These are phyloP conservation scores for Polychaeton citri DNA, from an alignment of 2,329 filamentous ascomycete genomes.

Conservation along the genomic window DNA sequence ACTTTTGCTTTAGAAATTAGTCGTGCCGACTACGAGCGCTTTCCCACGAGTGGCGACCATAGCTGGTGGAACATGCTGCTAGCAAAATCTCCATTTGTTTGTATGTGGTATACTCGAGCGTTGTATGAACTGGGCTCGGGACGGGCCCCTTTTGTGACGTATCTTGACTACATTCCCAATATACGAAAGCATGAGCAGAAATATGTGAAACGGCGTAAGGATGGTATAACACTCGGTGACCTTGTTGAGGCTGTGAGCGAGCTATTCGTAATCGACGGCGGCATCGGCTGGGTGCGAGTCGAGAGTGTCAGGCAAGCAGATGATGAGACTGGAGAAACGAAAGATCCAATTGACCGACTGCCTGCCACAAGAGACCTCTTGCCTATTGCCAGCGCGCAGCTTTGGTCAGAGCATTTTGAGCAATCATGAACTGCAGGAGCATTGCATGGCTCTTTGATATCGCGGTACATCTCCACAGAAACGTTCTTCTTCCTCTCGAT, in stretches of 20 bases:
- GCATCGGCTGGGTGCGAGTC: background rate
- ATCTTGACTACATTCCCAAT: conserved; percentile 9
- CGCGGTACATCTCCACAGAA: conserved; percentile 79
- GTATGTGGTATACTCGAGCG: conserved; percentile 11
- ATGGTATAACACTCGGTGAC: conserved; percentile 9
- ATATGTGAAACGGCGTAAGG: conserved; percentile 2
- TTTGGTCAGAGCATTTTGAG: background rate
- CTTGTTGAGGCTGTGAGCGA: conserved; percentile 9
- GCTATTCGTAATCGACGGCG: conserved; percentile 12
- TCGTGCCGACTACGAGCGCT: conserved; percentile 5
- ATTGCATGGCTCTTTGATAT: conserved; percentile 70
- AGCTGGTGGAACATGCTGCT: conserved; percentile 9
- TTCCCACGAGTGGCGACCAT: background rate
- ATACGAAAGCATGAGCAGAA: conserved; percentile 8
- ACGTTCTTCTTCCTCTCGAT: conserved; percentile 62
- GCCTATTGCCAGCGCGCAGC: background rate
- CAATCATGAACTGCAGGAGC: conserved; percentile 74
- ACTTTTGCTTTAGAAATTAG: conserved; percentile 11
- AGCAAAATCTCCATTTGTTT: conserved; percentile 7
- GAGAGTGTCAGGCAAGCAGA: background rate
- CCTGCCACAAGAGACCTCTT: background rate
- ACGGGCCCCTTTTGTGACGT: conserved; percentile 12
- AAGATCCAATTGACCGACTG: background rate
- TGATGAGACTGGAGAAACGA: background rate
- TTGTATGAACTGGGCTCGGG: conserved; percentile 12